Evolutionary conservation across 164 flowering plant genomes (phyloP), one percentile per base, ranked within the genome.

Genomic region (Saururus chinensis): DNA sequence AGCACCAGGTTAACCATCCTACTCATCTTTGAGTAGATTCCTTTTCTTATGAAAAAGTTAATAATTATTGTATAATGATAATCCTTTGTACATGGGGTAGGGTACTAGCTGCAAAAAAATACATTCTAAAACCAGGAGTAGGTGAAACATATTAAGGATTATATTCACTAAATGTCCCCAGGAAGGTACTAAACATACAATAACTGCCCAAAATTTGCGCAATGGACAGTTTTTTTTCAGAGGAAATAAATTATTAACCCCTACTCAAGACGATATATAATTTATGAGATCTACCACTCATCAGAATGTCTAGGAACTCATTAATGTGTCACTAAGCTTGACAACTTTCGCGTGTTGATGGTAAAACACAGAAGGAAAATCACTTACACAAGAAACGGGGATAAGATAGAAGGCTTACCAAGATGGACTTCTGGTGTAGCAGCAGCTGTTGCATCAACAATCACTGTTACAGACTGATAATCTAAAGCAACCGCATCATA

Each of bases 401-500:
- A n/a, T 17, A 5, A 19, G 45, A 1, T 19, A 58, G 35, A 63
- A 4, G 14, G 19, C 45, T 21, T 63, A 90, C 99, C 96, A 52
- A 11, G 6, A 71, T 93, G 99, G 40, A 88, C 60, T 5, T 85
- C 89, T 59, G 91, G 83, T 40, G 95, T 80, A 3, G 92, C 95
- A 71, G 99, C 95, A 62, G 99, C 93, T 1, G 99, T 93, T 71
- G 97, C 97, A 80, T 93, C 97, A 69, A 73, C 64, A 62, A 93
- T 77, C 51, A 93, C 91, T 7, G 87, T 77, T 35, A 90, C 88
- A 41, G 84, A 66, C 59, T 71, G 64, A 69, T 90, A 95, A 76
- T 91, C 89, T 70, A 91, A 71, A 56, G 88, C 89, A 21, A 95
- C 97, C 0, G 95, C 97, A 78, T 95, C 99, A 80, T 74, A 95